Base-by-base conservation (phyloP, 257 asterid species). In the Solanum pinnatisectum region DNA sequence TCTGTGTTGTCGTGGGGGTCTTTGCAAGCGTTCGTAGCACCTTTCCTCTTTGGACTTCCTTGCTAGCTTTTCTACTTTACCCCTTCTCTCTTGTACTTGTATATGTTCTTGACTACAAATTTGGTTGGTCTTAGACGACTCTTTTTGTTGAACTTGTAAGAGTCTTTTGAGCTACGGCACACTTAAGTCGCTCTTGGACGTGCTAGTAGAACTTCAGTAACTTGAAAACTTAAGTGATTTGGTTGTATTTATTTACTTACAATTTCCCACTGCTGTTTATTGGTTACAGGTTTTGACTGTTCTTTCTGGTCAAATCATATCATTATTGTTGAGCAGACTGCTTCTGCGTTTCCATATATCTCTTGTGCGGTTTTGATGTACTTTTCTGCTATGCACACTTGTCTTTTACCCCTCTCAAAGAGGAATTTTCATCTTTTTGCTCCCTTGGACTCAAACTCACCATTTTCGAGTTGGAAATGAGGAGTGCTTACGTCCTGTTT, bases 31-130 rank as follows among this genome's bases (percentile, higher is more conserved):
- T 93, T 20, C 95, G 96, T 56, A 91, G 93, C 1, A 97, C 98
- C 8, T 96, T 97, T 36, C 99, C 98, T 30, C 93, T 97, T 1
- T 97, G 99, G 99, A 94, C 98, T 14, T 89, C 94, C 67, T 60
- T 93, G 8, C 16, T 97, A 86, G 98, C 98, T 40, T 95, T 97
- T 76, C 36, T 88, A 36, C 92, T 97, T 2, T 97, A 74, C 60
- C 99, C 99, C 1, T 88, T 96, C 49, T 74, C 83, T 74, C 83
- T 74, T 23, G 56, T 37, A 22, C 52, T 74, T 37, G 83, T 74
- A 37, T 74, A 74, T n/a, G 83, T 74, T 74, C 99, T 97, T 35
- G 99, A 97, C 90, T 94, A 92, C 77, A 93, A 92, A 85, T 93
- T 91, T 25, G 99, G 98, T 81, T 97, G 99, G 99, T 90, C 99